Percentiles rank a stretch among this genome's conserved stretches.
phyloP scores from a whole-genome alignment of 768 basidiomycete genomes.

The Panellus pusillus region DNA sequence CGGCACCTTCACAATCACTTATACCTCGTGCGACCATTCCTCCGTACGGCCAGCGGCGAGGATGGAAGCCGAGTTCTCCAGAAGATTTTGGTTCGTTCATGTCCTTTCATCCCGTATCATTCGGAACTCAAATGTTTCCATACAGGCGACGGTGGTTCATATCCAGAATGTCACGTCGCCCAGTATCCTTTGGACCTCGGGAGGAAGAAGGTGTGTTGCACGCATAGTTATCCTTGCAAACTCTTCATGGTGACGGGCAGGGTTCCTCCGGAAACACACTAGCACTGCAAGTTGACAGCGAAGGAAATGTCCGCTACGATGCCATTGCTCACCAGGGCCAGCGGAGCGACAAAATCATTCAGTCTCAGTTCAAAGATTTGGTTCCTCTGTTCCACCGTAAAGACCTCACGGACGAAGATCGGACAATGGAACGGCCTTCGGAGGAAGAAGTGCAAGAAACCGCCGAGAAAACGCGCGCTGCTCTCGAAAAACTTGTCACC shows the following conservation, averaged over 20 bases:
- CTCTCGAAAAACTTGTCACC: conserved; percentile 90
- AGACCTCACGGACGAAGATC: conserved; percentile 75
- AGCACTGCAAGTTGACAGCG: conserved; percentile 93
- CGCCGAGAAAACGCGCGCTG: conserved; percentile 85
- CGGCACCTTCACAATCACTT: conserved; percentile 39
- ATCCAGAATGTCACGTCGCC: conserved; percentile 94
- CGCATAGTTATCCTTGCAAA: not conserved
- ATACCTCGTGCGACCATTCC: conserved; percentile 61
- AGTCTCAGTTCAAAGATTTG: conserved; percentile 97
- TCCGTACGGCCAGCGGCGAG: conserved; percentile 80
- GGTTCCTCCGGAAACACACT: conserved; percentile 91
- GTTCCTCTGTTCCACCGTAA: conserved; percentile 89
- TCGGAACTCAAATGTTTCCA: conserved; percentile 10
- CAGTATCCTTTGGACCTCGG: conserved; percentile 97
- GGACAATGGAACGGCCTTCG: conserved; percentile 86
- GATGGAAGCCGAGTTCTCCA: conserved; percentile 82
- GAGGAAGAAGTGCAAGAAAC: conserved; percentile 93
- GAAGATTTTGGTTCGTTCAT: conserved; percentile 77
- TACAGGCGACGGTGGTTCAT: conserved; percentile 80
- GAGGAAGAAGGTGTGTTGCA: conserved; percentile 76
- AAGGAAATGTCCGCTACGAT: conserved; percentile 96
- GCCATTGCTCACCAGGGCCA: conserved; percentile 97
- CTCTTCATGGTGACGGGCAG: conserved; percentile 38
- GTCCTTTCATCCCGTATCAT: not conserved
- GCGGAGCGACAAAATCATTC: conserved; percentile 79